phyloP scores from a whole-genome alignment of 495 filamentous ascomycete genomes.

The Aspergillus funiculosus region DNA sequence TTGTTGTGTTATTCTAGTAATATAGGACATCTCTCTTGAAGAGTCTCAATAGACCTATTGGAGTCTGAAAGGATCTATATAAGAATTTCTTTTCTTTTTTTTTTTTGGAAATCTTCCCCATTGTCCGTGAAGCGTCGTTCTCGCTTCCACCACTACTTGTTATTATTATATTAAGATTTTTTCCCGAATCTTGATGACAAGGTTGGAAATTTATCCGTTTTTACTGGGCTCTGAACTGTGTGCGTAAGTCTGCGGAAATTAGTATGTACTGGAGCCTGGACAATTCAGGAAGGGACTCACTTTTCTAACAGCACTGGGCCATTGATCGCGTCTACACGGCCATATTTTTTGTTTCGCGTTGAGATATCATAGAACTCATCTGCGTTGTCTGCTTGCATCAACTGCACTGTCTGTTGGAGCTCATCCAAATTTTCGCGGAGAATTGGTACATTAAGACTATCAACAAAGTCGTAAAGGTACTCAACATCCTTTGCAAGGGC shows the following conservation, averaged over 20 bases:
- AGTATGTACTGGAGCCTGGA: constrained; percentile 24
- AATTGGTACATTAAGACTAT: constrained; percentile 71
- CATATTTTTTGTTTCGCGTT: constrained; percentile 84
- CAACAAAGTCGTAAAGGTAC: constrained; percentile 79
- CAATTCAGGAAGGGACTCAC: constrained; percentile 37
- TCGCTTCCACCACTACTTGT: too few species aligned
- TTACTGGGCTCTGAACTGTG: constrained; percentile 52
- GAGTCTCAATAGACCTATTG: neutral
- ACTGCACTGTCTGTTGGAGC: constrained; percentile 78
- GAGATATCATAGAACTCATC: constrained; percentile 93
- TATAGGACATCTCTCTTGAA: neutral
- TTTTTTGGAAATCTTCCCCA: too few species aligned
- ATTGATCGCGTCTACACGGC: constrained; percentile 82
- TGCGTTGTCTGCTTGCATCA: constrained; percentile 82
- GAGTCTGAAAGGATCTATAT: too few species aligned
- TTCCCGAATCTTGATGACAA: constrained; percentile 69
- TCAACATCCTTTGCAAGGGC: constrained; percentile 76
- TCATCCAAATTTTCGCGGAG: constrained; percentile 84
- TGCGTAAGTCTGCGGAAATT: constrained; percentile 57
- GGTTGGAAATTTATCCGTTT: constrained; percentile 58
- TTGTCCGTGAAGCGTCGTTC: too few species aligned
- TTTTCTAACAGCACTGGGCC: constrained; percentile 85
- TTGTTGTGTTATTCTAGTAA: neutral
- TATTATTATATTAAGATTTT: constrained; percentile 33
- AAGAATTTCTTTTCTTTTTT: too few species aligned